Conservation (phyloP, 805 yeast genomes). For the Starmerella cellae region DNA sequence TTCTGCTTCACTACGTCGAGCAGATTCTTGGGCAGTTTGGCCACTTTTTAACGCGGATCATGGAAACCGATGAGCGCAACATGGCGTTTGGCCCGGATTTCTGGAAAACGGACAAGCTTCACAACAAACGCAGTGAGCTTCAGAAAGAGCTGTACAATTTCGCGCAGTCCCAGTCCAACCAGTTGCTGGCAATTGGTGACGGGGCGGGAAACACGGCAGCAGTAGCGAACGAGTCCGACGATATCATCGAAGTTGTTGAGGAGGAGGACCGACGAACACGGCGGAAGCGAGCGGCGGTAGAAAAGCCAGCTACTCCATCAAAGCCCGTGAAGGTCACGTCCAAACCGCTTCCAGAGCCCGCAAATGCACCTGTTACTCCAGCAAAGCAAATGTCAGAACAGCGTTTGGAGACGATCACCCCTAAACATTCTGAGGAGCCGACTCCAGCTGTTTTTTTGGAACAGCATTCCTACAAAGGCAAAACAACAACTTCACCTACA, state of each 20-base stretch:
- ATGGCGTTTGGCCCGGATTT: constrained; percentile 6
- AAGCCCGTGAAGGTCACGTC: too few relatives aligned
- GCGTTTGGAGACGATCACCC: too few relatives aligned
- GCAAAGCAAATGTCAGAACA: too few relatives aligned
- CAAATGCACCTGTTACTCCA: too few relatives aligned
- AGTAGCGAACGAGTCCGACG: constrained; percentile 11
- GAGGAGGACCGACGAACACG: constrained; percentile 1
- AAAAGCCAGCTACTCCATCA: too few relatives aligned
- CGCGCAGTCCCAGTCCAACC: background rate
- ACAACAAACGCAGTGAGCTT: constrained; percentile 11
- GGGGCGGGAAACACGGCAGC: background rate
- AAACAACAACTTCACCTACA: too few relatives aligned
- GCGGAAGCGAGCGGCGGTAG: too few relatives aligned
- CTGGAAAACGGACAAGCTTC: constrained; percentile 16
- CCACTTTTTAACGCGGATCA: constrained; percentile 27
- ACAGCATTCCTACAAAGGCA: too few relatives aligned
- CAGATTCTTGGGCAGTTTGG: constrained; percentile 41
- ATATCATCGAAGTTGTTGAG: constrained; percentile 19
- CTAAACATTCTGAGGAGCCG: too few relatives aligned
- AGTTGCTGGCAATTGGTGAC: constrained; percentile 6
- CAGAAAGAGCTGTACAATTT: background rate
- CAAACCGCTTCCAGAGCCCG: too few relatives aligned
- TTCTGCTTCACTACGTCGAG: constrained; percentile 60
- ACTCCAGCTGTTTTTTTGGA: too few relatives aligned
- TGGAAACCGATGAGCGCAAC: background rate